Conservation (phyloP, 2,329 filamentous ascomycete genomes). For the Trichoderma koningiopsis region DNA sequence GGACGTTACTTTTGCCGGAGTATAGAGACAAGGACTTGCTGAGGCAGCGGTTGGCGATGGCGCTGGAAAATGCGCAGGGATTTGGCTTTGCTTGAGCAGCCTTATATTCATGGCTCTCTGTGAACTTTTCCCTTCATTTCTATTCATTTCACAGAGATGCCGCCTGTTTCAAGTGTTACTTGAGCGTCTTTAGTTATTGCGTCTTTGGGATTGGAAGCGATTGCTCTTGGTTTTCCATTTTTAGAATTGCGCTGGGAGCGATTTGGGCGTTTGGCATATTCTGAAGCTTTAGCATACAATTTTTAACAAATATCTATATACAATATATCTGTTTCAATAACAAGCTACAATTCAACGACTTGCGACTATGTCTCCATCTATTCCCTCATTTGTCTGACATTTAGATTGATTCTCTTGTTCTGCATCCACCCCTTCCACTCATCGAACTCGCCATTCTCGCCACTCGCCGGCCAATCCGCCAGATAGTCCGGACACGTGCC, state of each 20-base stretch:
- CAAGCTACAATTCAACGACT: neutral
- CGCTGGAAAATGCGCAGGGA: conserved; percentile 82
- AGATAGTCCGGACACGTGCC: conserved; percentile 78
- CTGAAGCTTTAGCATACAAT: neutral
- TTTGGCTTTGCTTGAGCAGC: conserved; percentile 74
- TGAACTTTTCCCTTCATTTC: neutral
- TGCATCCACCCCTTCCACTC: conserved; percentile 86
- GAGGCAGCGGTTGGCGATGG: conserved; percentile 75
- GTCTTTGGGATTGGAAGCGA: neutral
- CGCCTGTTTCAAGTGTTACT: neutral
- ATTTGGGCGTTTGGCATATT: neutral
- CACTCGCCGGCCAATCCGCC: conserved; percentile 68
- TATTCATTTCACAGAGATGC: neutral
- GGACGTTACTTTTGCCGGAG: conserved; percentile 80
- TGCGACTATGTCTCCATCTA: neutral
- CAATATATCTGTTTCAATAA: neutral
- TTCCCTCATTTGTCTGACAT: conserved; percentile 86
- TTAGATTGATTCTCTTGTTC: conserved; percentile 85
- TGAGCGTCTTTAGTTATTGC: neutral
- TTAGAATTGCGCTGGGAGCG: conserved; percentile 11
- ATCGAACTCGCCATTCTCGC: conserved; percentile 55
- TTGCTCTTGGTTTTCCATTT: neutral
- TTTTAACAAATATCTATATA: neutral
- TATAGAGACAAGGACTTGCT: conserved; percentile 73
- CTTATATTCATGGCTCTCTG: neutral